These are phyloP conservation scores for Xylaria polymorpha DNA, from an alignment of 2,329 filamentous ascomycete species.

Conservation along the genomic window DNA sequence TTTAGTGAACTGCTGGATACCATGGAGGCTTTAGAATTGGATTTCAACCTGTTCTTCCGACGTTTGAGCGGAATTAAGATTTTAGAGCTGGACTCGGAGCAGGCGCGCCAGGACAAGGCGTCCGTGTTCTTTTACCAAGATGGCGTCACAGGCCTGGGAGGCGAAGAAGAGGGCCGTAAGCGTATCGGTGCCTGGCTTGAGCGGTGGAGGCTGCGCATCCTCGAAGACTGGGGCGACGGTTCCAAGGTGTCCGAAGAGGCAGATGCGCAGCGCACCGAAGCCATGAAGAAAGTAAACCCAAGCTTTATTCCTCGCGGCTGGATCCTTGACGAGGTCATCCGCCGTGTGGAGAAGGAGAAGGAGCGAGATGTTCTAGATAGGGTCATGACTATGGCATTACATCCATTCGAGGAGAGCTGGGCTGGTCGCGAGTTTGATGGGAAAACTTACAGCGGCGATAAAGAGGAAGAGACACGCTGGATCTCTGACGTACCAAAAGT, in stretches of 20 bases:
- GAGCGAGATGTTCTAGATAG: slow-evolving; percentile 82
- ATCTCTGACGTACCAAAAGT: slow-evolving; percentile 84
- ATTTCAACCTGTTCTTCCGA: slow-evolving; percentile 96
- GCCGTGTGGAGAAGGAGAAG: slow-evolving; percentile 83
- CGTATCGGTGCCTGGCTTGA: slow-evolving; percentile 82
- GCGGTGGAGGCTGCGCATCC: slow-evolving; percentile 77
- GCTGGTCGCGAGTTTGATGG: slow-evolving; percentile 61
- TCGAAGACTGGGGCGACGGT: slow-evolving; percentile 78
- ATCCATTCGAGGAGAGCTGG: slow-evolving; percentile 88
- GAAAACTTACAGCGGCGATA: slow-evolving; percentile 66
- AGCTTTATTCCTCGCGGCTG: slow-evolving; percentile 92
- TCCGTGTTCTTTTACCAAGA: slow-evolving; percentile 83
- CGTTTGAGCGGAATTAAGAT: slow-evolving; percentile 74
- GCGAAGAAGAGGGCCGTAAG: slow-evolving; percentile 72
- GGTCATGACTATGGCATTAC: slow-evolving; percentile 83
- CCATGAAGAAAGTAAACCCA: slow-evolving; percentile 90
- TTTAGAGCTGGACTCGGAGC: slow-evolving; percentile 71
- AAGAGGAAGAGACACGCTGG: slow-evolving; percentile 82
- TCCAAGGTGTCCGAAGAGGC: slow-evolving; percentile 48
- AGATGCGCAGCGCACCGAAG: slow-evolving; percentile 72
- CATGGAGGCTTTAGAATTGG: slow-evolving; percentile 83
- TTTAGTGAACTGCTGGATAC: slow-evolving; percentile 86
- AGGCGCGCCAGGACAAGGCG: slow-evolving; percentile 72
- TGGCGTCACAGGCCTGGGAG: slow-evolving; percentile 68
- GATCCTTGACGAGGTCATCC: slow-evolving; percentile 93